Percentiles rank a stretch among this genome's conserved stretches.
Evolutionary conservation across 305 asterid species (phyloP).

Genomic region (Fraxinus xanthoxyloides): DNA sequence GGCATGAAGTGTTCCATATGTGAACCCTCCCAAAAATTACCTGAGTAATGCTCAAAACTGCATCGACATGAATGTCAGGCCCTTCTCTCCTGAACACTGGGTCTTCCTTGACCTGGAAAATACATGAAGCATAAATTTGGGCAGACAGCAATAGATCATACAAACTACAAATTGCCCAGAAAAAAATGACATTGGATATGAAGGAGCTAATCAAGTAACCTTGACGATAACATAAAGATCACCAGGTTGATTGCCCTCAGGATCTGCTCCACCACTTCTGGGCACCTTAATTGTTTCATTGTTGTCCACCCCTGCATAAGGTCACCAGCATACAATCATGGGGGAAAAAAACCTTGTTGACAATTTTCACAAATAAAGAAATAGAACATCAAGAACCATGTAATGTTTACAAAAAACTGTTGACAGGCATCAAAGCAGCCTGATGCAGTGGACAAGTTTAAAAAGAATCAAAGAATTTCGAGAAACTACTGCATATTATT

Average conservation of each 20-base stretch:
- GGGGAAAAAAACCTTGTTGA: neutral
- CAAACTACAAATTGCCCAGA: neutral
- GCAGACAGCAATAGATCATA: conserved; percentile 4
- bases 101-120: conserved; percentile 85
- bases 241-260: conserved; percentile 91
- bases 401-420: neutral
- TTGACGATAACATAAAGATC: conserved; percentile 72
- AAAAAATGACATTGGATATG: neutral
- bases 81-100: conserved; percentile 97
- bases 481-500: neutral
- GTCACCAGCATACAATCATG: conserved; percentile 19
- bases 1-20: neutral
- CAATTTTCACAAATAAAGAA: conserved; percentile 5
- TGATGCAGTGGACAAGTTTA: neutral
- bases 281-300: conserved; percentile 65
- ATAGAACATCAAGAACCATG: neutral
- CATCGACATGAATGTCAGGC: conserved; percentile 87
- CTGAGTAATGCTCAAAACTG: conserved; percentile 86
- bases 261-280: conserved; percentile 96
- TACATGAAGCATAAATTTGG: conserved; percentile 10
- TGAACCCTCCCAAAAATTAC: conserved; percentile 37
- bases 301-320: conserved; percentile 74
- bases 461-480: neutral
- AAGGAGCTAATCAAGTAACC: conserved; percentile 44
- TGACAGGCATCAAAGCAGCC: neutral